Base-by-base conservation (phyloP, 2,329 filamentous ascomycete species). In the Boeremia exigua region DNA sequence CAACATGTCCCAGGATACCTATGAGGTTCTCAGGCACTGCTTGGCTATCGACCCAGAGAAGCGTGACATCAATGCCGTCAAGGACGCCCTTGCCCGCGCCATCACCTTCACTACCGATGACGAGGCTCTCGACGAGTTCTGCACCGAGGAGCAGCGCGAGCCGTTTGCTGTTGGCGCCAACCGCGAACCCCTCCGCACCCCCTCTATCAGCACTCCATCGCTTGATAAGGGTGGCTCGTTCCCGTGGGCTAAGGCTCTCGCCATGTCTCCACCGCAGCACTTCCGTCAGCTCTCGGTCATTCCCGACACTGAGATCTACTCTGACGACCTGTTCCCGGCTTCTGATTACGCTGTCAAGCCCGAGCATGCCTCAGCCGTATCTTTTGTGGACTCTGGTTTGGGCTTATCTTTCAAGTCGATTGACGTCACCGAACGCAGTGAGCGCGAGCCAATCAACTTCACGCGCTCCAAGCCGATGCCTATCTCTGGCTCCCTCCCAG, bases 1-100 rank as follows among this genome's bases (percentile, higher is more conserved):
- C 34, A 93, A 91, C 76, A 96, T 99, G 94, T 98, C 94, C 45
- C 92, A 96, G 76, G 95, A 99, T 76, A 97, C 95, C 0, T 99
- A 91, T 71, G 92, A 97, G 77, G 91, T 99, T 64, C 87, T 99
- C 76, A 87, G 88, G 48, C 86, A 96, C 78, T 96, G 91, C 75
- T 86, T 99, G 85, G 91, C 91, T 68, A 80, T 99, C 65, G 94
- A 99, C 72, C 95, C 95, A 10, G 85, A 84, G 75, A 96, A 92
- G 82, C 90, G 95, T 51, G 96, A 93, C 30, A 81, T 99, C 44
- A 80, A 84, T 29, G 90, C 86, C 57, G 87, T 92, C 58, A 91
- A 91, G 64, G 85, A 91, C 47, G 90, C 91, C 48, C 86, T 99
- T 30, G 79, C 87, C 60, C 89, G 90, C 48, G 88, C 91, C 44